Evolutionary conservation across 2,329 filamentous ascomycete genomes (phyloP).

Genomic region (Fusarium sororula): DNA sequence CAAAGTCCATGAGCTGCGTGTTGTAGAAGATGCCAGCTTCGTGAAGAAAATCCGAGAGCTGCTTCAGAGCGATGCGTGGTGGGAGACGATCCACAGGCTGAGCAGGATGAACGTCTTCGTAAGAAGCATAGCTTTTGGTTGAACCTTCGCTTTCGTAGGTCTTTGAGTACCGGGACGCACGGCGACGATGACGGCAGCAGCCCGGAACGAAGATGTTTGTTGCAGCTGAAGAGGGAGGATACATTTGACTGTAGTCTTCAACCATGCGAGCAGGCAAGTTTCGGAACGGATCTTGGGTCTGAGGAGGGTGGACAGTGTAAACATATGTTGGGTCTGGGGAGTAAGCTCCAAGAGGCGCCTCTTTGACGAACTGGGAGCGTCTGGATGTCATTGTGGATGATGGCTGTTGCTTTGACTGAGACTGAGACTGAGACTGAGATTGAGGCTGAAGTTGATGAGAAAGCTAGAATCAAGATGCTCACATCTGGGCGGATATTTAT

Average conservation of each 20-base stretch:
- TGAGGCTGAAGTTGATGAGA: neutral
- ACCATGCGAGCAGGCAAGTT: neutral
- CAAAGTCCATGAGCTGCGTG: constrained; percentile 16
- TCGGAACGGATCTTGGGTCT: neutral
- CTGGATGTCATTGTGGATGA: constrained; percentile 14
- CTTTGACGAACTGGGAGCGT: constrained; percentile 1
- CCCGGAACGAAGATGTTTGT: neutral
- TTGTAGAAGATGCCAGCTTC: constrained; percentile 13
- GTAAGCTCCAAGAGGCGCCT: neutral
- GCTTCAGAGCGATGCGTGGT: constrained; percentile 27
- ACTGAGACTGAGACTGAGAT: neutral
- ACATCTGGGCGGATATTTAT: constrained; percentile 9
- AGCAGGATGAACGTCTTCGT: neutral
- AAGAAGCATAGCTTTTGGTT: constrained; percentile 2
- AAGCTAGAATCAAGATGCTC: neutral
- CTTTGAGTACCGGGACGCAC: constrained; percentile 1
- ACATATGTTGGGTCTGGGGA: constrained; percentile 3
- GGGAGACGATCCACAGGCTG: constrained; percentile 12
- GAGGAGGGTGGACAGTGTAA: neutral
- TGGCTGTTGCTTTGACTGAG: neutral
- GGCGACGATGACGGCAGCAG: constrained; percentile 17
- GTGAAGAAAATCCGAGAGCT: constrained; percentile 24
- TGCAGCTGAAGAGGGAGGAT: neutral
- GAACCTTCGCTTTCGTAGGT: constrained; percentile 2
- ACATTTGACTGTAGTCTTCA: constrained; percentile 9